Evolutionary conservation across 1,139 yeast genomes (phyloP), one percentile per base, ranked within the genome.

Genomic region (Sugiyamaella xylanicola): DNA sequence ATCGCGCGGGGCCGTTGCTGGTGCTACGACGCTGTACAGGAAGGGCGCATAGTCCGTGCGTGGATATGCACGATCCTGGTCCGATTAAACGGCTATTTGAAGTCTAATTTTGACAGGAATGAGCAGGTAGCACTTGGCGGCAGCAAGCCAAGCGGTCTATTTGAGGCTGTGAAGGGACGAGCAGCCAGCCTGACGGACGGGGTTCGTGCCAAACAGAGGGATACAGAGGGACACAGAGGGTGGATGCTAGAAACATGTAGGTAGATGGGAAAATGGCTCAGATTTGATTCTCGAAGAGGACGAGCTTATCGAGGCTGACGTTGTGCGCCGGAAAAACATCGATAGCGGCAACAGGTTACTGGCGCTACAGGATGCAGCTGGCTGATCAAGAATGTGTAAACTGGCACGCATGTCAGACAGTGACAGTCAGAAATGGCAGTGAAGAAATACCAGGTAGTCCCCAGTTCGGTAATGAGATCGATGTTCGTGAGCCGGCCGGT

Each of bases 291-390:
- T n/a, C n/a, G n/a, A n/a, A n/a, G n/a, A n/a, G n/a, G n/a, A n/a
- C n/a, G n/a, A n/a, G n/a, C n/a, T n/a, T n/a, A n/a, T n/a, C n/a
- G n/a, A n/a, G n/a, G n/a, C n/a, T n/a, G n/a, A n/a, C n/a, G n/a
- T n/a, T n/a, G n/a, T n/a, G n/a, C n/a, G n/a, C 37, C 37, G 15
- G 37, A 11, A n/a, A 32, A 32, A 32, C 13, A 8, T 32, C n/a
- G 37, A 4, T n/a, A 7, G 37, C 37, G 15, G 37, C 11, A 8
- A 32, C 15, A 15, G 37, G 45, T 41, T 41, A 25, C 45, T 25
- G 45, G 16, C 45, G 27, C 29, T 20, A 41, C 45, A 21, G 45
- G 11, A 21, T 22, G 45, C 45, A 41, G 22, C 32, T 9, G 27
- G 32, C 29, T 16, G 21, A 15, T 37, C 17, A 41, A 41, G 45